Evolutionary conservation across 768 basidiomycete species (phyloP), one percentile per base, ranked within the genome.

Genomic region (Cystobasidium onofrii): DNA sequence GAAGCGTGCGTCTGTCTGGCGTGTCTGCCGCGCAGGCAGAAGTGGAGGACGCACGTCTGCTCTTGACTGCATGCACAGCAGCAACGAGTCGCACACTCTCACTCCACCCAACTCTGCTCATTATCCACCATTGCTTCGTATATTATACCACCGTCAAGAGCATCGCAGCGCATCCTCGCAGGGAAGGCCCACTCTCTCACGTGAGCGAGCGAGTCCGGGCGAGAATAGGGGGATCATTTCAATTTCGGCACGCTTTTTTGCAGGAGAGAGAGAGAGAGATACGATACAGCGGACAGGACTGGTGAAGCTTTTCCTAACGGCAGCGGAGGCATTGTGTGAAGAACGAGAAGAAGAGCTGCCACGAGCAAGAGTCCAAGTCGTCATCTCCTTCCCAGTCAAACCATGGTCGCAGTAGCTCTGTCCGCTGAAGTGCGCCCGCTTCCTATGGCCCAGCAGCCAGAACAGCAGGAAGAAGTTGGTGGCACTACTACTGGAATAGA

Each of bases 371-470:
- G 9, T 43, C 41, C 41, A 9, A 7, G 41, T 18, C 7, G 41
- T 7, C 46, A 50, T 60, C 57, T 13, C 25, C 25, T 12, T 1
- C 6, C 15, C 63, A 31, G 25, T 27, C 31, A 39, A 44, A 20
- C 15, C 50, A 67, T 67, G 65, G 65, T 67, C 23, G 65, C 65
- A 2, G 65, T 67, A 15, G 50, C 65, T 1, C 44, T 67, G 36
- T 46, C 41, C 44, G 36, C 65, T 2, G 65, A 67, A 27, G 65
- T 67, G 4, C n/a, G 39, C 9, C 65, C 65, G 23, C 41, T 67
- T 31, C 44, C 43, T n/a, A 54, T 67, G 44, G 15, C 29, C n/a
- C 12, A 20, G 65, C 12, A 60, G 29, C 25, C 29, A 29, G 33
- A 29, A 34, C 12, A 60, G 27, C 23, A 12, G 10, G 4, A 17